Conservation (phyloP, 2,329 filamentous ascomycete genomes). For the Aspergillus costaricaensis region DNA sequence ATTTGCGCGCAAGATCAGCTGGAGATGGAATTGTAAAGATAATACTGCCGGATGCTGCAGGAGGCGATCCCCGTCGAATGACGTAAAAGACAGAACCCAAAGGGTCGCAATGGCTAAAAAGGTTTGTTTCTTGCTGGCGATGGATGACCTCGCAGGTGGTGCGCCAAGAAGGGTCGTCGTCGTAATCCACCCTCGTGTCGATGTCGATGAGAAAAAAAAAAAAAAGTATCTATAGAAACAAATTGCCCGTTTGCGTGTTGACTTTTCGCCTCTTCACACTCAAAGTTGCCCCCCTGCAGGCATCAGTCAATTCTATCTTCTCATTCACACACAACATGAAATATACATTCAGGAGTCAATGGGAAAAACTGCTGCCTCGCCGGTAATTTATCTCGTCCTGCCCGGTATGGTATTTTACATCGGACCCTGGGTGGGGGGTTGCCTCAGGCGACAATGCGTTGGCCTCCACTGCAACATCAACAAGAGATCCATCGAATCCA, state of each 20-base stretch:
- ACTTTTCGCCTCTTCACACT: not conserved
- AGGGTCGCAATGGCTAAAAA: slow-evolving; percentile 8
- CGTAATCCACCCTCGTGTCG: no score
- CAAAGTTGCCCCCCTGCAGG: not conserved
- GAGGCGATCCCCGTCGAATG: slow-evolving; percentile 14
- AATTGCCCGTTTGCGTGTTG: no score
- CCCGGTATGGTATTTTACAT: not conserved
- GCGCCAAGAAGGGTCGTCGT: no score
- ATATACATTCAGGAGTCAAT: not conserved
- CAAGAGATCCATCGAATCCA: not conserved
- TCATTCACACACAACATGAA: not conserved
- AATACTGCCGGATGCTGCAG: slow-evolving; percentile 2
- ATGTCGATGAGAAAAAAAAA: no score
- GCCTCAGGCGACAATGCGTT: not conserved
- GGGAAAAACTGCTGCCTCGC: not conserved
- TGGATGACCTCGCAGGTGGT: no score
- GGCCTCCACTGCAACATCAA: not conserved
- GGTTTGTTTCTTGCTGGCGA: no score
- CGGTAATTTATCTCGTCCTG: not conserved
- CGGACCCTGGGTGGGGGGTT: not conserved
- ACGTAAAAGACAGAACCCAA: slow-evolving; percentile 13
- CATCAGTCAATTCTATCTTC: not conserved
- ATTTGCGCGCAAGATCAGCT: not conserved
- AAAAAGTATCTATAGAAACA: no score
- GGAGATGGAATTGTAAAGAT: not conserved